Evolutionary conservation across 192 early-diverging fungal species (phyloP), one percentile per base, ranked within the genome.

Genomic region (Linnemannia schmuckeri): DNA sequence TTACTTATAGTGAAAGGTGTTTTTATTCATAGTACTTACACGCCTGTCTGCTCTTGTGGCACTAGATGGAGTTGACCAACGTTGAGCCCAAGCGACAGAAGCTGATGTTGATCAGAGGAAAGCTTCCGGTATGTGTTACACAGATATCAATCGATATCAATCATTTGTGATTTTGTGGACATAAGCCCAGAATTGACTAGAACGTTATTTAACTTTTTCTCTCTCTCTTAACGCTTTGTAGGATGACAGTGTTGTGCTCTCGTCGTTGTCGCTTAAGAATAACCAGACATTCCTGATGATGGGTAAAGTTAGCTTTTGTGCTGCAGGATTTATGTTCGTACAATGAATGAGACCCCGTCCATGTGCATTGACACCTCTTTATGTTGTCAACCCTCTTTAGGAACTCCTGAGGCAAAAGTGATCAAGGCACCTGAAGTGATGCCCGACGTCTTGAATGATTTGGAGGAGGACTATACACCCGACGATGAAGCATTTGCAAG

Each of bases 61-160:
- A 46, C 22, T 77, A 87, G 30, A 90, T 91, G 66, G 94, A 93
- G 63, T 79, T 94, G 57, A 96, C 95, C 0, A 89, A 91, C 41
- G 94, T 96, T 6, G 91, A 91, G 22, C 90, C 92, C 15, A 81
- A 88, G 52, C 84, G 92, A 72, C 94, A 95, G 79, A 96, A 96
- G 75, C 91, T 96, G n/a, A 89, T 96, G 70, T 85, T 96, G 12
- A 92, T 93, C 42, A 93, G 91, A 76, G 94, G 94, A 30, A 90
- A 91, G 78, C 80, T 95, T 66, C 95, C 95, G 12, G 85, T 90
- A 70, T 79, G 87, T 79, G 22, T 24, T 47, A 63, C 69, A 35
- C 46, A 33, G 30, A 68, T 35, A 70, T 8, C 41, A 42, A 42
- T 42, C 49, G 20, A 18, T 22, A 22, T 5, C 17, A 72, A 41